Conservation (phyloP, 73 alveolate genomes). For the Breviolum minutum region DNA sequence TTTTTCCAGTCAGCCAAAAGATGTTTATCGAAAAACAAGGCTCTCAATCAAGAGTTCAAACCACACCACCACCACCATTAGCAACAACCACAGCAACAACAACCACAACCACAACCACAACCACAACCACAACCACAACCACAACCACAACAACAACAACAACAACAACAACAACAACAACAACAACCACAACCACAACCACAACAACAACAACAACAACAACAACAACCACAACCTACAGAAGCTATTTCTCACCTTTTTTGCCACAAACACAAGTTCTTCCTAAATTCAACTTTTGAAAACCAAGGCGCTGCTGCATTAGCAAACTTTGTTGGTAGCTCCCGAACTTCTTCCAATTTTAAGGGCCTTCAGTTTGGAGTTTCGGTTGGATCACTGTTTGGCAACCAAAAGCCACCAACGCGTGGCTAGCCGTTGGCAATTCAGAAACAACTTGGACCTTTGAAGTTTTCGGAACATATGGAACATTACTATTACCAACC, state of each 20-base stretch:
- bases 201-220: conserved; percentile 3
- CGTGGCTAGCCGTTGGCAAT: too few relatives aligned
- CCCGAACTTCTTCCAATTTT: conserved; percentile 18
- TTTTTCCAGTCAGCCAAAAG: background rate
- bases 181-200: background rate
- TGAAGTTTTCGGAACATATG: too few relatives aligned
- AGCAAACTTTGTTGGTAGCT: conserved; percentile 52
- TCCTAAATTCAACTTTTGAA: too few relatives aligned
- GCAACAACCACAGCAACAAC: background rate
- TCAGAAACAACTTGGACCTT: too few relatives aligned
- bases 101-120: background rate
- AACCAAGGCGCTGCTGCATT: background rate
- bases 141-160: background rate
- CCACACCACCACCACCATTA: background rate
- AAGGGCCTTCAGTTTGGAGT: background rate
- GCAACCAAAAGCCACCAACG: too few relatives aligned
- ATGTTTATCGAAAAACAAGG: background rate
- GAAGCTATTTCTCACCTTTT: background rate
- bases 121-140: background rate
- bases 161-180: conserved; percentile 1
- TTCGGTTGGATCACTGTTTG: too few relatives aligned
- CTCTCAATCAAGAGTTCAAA: background rate
- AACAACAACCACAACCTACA: background rate
- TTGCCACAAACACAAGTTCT: background rate
- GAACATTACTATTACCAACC: too few relatives aligned